Evolutionary conservation across 768 basidiomycete genomes (phyloP).

Genomic region (Xerocomellus intermedius): DNA sequence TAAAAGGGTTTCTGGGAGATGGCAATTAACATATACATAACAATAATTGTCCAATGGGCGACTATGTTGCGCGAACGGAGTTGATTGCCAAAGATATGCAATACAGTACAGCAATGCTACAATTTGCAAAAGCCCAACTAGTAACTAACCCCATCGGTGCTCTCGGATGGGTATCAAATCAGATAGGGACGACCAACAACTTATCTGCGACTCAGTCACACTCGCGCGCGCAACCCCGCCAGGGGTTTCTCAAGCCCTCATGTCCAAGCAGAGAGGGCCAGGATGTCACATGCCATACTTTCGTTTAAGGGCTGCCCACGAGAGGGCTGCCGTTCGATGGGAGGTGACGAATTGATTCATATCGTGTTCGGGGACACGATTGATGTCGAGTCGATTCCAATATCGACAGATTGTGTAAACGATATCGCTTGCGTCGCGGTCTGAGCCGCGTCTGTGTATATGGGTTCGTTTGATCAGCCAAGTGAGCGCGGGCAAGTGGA

Average conservation of each 20-base stretch:
- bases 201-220: constrained; percentile 1
- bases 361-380: constrained; percentile 82
- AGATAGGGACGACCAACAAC: constrained; percentile 28
- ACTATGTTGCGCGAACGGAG: not conserved
- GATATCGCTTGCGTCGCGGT: constrained; percentile 78
- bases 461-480: constrained; percentile 12
- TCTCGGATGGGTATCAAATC: constrained; percentile 25
- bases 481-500: constrained; percentile 2
- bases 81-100: constrained; percentile 18
- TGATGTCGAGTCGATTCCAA: constrained; percentile 83
- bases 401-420: constrained; percentile 65
- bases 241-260: not conserved
- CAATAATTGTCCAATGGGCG: not conserved
- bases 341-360: constrained; percentile 73
- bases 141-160: constrained; percentile 11
- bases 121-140: constrained; percentile 17
- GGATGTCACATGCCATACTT: constrained; percentile 60
- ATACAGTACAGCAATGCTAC: constrained; percentile 24
- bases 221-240: not conserved
- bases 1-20: not conserved
- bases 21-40: constrained; percentile 4
- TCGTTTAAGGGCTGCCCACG: constrained; percentile 72
- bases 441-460: constrained; percentile 55
- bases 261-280: not conserved
- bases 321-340: constrained; percentile 59